Base-by-base conservation (phyloP, 768 basidiomycete genomes). In the Hydnomerulius pinastri region DNA sequence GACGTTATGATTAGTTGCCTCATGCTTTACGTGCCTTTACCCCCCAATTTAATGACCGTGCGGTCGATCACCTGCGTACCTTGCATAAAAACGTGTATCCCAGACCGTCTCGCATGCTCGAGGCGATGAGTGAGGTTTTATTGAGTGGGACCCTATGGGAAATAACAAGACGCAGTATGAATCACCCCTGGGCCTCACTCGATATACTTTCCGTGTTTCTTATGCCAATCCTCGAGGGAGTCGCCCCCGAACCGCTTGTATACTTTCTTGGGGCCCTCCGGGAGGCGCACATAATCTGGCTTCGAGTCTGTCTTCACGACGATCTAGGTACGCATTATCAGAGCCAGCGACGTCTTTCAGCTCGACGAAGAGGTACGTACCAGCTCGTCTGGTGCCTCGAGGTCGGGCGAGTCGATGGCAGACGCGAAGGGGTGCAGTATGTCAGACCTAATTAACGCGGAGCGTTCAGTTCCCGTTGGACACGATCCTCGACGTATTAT, bases 361-460 rank as follows among this genome's bases (percentile, higher is more conserved):
- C 46, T 27, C 30, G 21, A 33, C 33, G 30, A 13, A 46, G 17
- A 21, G 18, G 33, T 4, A 59, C 74, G 49, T 43, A 83, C 84
- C 75, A 85, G 64, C 12, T 71, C 72, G 11, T 77, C 69, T 2
- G 84, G 81, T 0, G 59, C 52, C 29, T 77, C 74, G 12, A 86
- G 73, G n/a, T 77, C 72, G 2, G 83, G 83, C 4, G 73, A 74
- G 48, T 86, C 85, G 43, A 86, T 84, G 0, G 76, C 83, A 24
- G 82, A 82, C 8, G 85, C 85, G 53, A 86, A 87, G 3, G 85
- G 85, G 48, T 86, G 85, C 28, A 87, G 69, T 0, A 80, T 58
- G 23, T 85, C 80, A 0, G 84, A 83, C 84, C 84, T 86, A 37
- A 2, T 21, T n/a, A 4, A 7, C 18, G 3, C n/a, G 12, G 18